Base-by-base conservation (phyloP, 306 rosid genomes). In the Heteromeles arbutifolia region DNA sequence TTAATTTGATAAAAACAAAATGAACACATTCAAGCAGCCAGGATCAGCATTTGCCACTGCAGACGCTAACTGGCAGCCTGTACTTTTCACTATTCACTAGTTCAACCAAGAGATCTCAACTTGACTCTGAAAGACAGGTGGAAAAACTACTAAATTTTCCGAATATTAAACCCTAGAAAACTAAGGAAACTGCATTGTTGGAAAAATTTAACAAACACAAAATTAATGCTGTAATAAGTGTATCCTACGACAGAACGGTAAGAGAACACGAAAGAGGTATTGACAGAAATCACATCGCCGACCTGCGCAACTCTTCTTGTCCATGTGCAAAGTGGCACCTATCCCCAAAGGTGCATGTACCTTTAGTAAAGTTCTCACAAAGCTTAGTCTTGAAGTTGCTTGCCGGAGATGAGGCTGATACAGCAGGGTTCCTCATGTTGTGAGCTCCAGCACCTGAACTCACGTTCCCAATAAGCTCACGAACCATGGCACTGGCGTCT, bases 261-360 rank as follows among this genome's bases (percentile, higher is more conserved):
- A 8, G 31, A 44, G 74, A 71, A 65, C 21, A 18, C 8, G 43
- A 62, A 24, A 32, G 18, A 67, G 39, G 31, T 21, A 19, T 48
- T 19, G 57, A 57, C 59, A 18, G 78, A 8, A 43, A 24, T 83
- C 74, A 83, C 54, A 86, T 86, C 67, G 82, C 87, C 56, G 85
- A 1, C 82, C 83, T 85, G 72, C 97, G 97, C 74, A 90, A 81
- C 75, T 93, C 91, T 59, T 84, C 87, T 6, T 82, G 59, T 69
- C 98, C 98, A 65, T 93, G 98, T 2, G 97, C 98, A 67, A 93
- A 93, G 79, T 90, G 96, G 70, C 98, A 93, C 81, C 89, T 86
- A 2, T 93, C 98, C 52, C 98, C 96, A 57, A 93, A 90, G 34
- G 97, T 89, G 90, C 98, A 93, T 39, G 88, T 70, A 39, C 97